Evolutionary conservation across 495 filamentous ascomycete genomes (phyloP), one percentile per base, ranked within the genome.

Genomic region (Pseudomonodictys pantanalensis): DNA sequence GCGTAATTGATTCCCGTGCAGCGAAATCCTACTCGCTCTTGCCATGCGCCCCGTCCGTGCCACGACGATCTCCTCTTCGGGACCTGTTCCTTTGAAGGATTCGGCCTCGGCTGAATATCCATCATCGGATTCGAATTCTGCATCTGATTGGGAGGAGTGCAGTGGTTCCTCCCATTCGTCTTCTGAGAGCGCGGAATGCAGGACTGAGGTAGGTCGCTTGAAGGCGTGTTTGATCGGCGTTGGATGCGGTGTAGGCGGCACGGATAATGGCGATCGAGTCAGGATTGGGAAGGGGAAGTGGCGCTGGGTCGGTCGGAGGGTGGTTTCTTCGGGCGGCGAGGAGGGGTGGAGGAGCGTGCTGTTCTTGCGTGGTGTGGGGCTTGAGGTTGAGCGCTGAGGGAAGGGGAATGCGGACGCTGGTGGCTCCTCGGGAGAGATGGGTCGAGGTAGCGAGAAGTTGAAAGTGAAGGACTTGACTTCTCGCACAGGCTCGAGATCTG

Each of bases 271-370:
- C 20, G 38, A n/a, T 15, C 12, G 15, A 3, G 38, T 18, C 15
- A n/a, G 38, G 38, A 41, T 41, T n/a, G 12, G 38, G 38, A 3
- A 41, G 38, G 12, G 20, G 15, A 18, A 41, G 20, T 3, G 3
- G 3, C 12, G 38, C 3, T 41, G 38, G 5, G 5, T 12, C 20
- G 12, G 38, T 15, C 3, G 38, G 38, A 15, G 38, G 38, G 26
- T n/a, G 1, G 38, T 11, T 24, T 42, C 33, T 2, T 15, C 29
- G 4, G 44, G 41, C 2, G 56, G 56, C 18, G 56, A 44, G 17
- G 56, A 60, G 3, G 56, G 56, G 23, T 60, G 56, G n/a, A 60
- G 56, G 23, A 60, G 56, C 3, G 56, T 60, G 11, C 45, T 52
- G 48, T 43, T 46, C 39, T 60, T 60, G 56, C 56, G 18, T 5